phyloP scores from a whole-genome alignment of 768 basidiomycete genomes.

The Podaxis pistillaris region DNA sequence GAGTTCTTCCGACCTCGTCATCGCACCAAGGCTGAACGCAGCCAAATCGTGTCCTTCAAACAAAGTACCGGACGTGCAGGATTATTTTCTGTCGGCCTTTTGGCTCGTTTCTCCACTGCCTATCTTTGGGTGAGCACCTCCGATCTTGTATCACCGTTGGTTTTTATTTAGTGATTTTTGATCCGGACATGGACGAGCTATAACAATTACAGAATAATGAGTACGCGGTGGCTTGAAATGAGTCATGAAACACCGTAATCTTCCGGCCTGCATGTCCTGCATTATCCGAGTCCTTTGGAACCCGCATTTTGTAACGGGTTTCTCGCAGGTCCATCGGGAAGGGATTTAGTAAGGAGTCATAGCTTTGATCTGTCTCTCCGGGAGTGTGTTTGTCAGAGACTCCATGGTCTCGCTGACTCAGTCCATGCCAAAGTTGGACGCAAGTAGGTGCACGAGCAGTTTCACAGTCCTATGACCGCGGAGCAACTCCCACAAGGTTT shows the following conservation, averaged over 20 bases:
- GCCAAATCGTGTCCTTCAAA: neutral
- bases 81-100: neutral
- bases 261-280: neutral
- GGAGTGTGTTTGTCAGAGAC: neutral
- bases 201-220: neutral
- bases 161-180: neutral
- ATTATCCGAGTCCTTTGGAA: neutral
- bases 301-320: neutral
- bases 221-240: neutral
- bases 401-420: neutral
- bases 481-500: neutral
- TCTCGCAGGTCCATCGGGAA: neutral
- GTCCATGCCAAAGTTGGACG: neutral
- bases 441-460: neutral
- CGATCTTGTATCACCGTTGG: conserved; percentile 3
- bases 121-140: neutral
- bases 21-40: neutral
- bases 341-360: neutral
- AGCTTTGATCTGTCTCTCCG: neutral
- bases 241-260: neutral
- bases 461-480: conserved; percentile 3
- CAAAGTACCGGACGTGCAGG: neutral
- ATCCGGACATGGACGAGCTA: neutral
- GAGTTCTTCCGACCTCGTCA: neutral
- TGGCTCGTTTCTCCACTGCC: neutral